phyloP scores from a whole-genome alignment of 179 eudicot genomes.

The Silene noctiflora region DNA sequence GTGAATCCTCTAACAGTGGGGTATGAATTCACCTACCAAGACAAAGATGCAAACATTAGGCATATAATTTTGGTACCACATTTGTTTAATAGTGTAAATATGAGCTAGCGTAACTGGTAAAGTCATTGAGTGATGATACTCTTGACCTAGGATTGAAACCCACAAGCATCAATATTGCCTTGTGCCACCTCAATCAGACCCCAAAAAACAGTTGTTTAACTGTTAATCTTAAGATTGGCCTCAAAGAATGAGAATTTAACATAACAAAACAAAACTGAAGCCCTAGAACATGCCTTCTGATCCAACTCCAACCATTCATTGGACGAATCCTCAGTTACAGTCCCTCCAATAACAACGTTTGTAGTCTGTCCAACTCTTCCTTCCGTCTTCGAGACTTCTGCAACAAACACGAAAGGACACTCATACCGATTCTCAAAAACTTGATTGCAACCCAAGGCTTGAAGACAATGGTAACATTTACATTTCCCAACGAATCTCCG shows the following conservation, averaged over 20 bases:
- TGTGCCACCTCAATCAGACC: no score
- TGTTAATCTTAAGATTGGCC: neutral
- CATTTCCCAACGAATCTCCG: no score
- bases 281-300: slow-evolving; percentile 55
- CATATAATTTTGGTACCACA: neutral
- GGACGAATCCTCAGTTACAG: slow-evolving; percentile 83
- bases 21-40: slow-evolving; percentile 69
- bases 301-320: slow-evolving; percentile 80
- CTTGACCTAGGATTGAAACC: no score
- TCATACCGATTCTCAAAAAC: slow-evolving; percentile 4
- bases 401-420: slow-evolving; percentile 24
- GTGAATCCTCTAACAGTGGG: slow-evolving; percentile 92
- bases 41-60: slow-evolving; percentile 12
- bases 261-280: neutral
- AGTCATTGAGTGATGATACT: neutral
- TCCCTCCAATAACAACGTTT: slow-evolving; percentile 89
- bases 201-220: no score
- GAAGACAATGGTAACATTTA: no score
- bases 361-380: slow-evolving; percentile 93
- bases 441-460: neutral
- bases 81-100: neutral
- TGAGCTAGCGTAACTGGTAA: neutral
- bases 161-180: no score
- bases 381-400: slow-evolving; percentile 92
- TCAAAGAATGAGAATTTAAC: neutral